Evolutionary conservation across 1,284 basidiomycete genomes (phyloP).

Genomic region (Microbotryum silenes-acaulis): DNA sequence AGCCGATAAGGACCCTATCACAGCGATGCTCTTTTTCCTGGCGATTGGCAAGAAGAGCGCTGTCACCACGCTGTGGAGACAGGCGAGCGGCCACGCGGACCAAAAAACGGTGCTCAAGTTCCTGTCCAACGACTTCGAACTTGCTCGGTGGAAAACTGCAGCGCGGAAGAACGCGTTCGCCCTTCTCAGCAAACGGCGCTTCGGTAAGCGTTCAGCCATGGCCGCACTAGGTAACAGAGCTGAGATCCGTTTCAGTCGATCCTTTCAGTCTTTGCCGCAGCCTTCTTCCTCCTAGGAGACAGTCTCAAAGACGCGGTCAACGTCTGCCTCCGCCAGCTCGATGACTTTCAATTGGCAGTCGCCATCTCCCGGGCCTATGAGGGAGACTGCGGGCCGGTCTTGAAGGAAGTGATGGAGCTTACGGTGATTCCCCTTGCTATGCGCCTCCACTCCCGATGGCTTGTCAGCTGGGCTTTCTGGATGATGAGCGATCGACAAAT

Average conservation of each 20-base stretch:
- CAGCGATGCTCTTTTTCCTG: conserved; percentile 88
- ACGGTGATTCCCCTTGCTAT: conserved; percentile 78
- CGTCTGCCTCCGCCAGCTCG: conserved; percentile 78
- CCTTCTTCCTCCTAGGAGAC: conserved; percentile 90
- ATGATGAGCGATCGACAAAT: conserved; percentile 73
- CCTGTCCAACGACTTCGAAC: conserved; percentile 78
- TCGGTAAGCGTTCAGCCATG: conserved; percentile 51
- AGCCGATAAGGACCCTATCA: conserved; percentile 76
- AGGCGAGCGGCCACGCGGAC: conserved; percentile 88
- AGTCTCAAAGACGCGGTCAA: conserved; percentile 84
- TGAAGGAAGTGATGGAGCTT: conserved; percentile 60
- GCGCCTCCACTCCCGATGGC: conserved; percentile 76
- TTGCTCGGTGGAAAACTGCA: conserved; percentile 80
- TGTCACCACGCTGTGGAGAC: conserved; percentile 90
- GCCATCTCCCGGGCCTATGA: conserved; percentile 78
- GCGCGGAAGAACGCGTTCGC: conserved; percentile 96
- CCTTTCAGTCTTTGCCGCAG: conserved; percentile 78
- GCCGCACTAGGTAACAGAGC: neutral
- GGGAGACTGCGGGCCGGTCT: conserved; percentile 69
- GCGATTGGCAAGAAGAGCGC: conserved; percentile 85
- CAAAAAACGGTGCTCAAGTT: conserved; percentile 86
- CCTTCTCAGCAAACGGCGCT: conserved; percentile 81
- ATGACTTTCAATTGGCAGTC: conserved; percentile 83
- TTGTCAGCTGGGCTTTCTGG: conserved; percentile 98
- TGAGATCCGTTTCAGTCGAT: conserved; percentile 4